Conservation (phyloP, 2,329 filamentous ascomycete species). For the Colletotrichum magnum region DNA sequence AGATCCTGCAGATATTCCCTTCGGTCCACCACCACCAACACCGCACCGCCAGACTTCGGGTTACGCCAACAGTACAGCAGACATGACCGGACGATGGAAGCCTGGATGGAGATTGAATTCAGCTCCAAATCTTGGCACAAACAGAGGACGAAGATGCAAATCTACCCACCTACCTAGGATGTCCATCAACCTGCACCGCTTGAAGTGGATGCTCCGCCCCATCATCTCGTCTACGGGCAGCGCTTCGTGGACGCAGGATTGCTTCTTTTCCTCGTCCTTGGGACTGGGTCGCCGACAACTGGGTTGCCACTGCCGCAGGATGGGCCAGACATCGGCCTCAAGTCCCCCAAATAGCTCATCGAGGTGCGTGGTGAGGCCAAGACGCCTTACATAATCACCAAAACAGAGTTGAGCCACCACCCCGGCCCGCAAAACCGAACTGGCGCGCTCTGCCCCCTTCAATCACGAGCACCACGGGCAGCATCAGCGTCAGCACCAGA, state of each 20-base stretch:
- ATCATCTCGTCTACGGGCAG: slow-evolving; percentile 40
- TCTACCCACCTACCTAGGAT: no score
- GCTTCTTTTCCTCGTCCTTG: slow-evolving; percentile 1
- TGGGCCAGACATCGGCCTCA: neutral
- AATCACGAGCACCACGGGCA: slow-evolving; percentile 9
- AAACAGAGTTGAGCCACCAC: neutral
- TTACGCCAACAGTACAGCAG: slow-evolving; percentile 9
- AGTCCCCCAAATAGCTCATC: slow-evolving; percentile 1
- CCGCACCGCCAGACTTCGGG: neutral
- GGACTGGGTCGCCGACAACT: neutral
- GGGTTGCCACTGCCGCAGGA: slow-evolving; percentile 3
- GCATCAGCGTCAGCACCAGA: neutral
- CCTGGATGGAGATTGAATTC: slow-evolving; percentile 18
- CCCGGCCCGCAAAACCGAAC: slow-evolving; percentile 19
- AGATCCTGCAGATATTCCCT: neutral
- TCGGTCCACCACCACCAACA: neutral
- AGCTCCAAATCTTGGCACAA: slow-evolving; percentile 5
- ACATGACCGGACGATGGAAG: slow-evolving; percentile 26
- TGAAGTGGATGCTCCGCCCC: slow-evolving; percentile 18
- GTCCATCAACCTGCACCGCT: no score
- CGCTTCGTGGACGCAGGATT: slow-evolving; percentile 11
- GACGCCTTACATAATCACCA: neutral
- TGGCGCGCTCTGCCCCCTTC: slow-evolving; percentile 5
- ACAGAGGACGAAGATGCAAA: neutral
- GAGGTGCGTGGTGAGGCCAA: neutral